Conservation (phyloP, 177 flowering plant species). For the Vitis hybrid region DNA sequence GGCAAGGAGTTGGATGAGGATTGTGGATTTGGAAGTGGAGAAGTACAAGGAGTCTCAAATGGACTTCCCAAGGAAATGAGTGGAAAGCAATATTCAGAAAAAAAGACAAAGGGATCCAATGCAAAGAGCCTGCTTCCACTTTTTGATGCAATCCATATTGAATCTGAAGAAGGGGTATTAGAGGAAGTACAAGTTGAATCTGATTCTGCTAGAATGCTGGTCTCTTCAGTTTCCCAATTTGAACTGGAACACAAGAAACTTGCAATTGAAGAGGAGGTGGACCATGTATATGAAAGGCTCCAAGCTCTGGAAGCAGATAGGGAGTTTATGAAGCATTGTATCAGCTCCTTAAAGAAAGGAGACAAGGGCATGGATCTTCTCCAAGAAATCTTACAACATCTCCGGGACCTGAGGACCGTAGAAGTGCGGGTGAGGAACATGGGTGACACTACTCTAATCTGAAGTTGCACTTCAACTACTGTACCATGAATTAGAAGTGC, state of each 20-base stretch:
- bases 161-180: constrained; percentile 33
- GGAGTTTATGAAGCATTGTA: constrained; percentile 81
- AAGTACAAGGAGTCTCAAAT: constrained; percentile 32
- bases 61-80: constrained; percentile 34
- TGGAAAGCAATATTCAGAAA: constrained; percentile 31
- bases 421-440: constrained; percentile 56
- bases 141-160: constrained; percentile 58
- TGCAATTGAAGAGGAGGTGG: constrained; percentile 77
- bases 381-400: constrained; percentile 83
- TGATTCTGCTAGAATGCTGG: constrained; percentile 26
- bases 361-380: constrained; percentile 88
- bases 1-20: constrained; percentile 23
- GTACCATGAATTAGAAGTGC: too few relatives aligned
- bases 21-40: constrained; percentile 17
- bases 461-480: too few relatives aligned
- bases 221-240: constrained; percentile 24
- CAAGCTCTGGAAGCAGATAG: constrained; percentile 90
- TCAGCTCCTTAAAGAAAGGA: constrained; percentile 80
- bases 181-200: constrained; percentile 31
- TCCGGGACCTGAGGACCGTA: constrained; percentile 67
- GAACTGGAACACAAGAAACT: constrained; percentile 43
- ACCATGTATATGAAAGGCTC: constrained; percentile 79
- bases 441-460: not conserved
- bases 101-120: constrained; percentile 40
- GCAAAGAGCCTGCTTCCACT: constrained; percentile 83